Base-by-base conservation (phyloP, 257 asterid genomes). In the Pogostemon cablin region DNA sequence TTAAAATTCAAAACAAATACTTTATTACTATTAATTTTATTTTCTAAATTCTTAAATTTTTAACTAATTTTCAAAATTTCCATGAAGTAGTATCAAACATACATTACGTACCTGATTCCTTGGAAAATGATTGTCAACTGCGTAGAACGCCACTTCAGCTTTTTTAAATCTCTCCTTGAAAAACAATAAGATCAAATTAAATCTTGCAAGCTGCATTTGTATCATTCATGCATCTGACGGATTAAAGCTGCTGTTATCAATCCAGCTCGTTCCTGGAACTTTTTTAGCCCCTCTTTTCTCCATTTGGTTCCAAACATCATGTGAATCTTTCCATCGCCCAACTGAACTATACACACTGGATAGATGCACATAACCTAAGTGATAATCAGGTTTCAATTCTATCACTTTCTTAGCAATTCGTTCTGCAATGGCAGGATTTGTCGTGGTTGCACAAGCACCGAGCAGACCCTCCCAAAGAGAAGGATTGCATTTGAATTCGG, bases 261-360 rank as follows among this genome's bases (percentile, higher is more conserved):
- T 74, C 97, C 96, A 91, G 78, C 99, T 93, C 83, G 68, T 82
- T 47, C 96, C 97, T 15, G 97, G 89, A 68, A 77, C 44, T 81
- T 93, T 93, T 15, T 69, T 80, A 38, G 89, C 84, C 17, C 90
- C 88, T 70, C 83, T 82, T 48, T 67, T 78, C 74, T 67, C 80
- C 99, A 91, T 89, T 72, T 67, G 76, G 39, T 63, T 79, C 88
- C 90, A 77, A 38, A 87, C 44, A 71, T 78, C 76, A 42, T 83
- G 87, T 65, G 99, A 91, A 77, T 93, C 97, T 60, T 80, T 72
- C 91, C 92, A 93, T 71, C 96, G 81, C 57, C 97, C 97, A 42
- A 83, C 86, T 5, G 87, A 83, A 53, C 88, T 82, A 57, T 91
- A 93, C 57, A 87, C 87, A 62, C 85, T 93, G 9, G 92, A 92